A percentile compares a stretch with the other conserved stretches of the same genome.
Conservation (phyloP, 371 early-diverging fungal genomes). For the Mortierella sp. region DNA sequence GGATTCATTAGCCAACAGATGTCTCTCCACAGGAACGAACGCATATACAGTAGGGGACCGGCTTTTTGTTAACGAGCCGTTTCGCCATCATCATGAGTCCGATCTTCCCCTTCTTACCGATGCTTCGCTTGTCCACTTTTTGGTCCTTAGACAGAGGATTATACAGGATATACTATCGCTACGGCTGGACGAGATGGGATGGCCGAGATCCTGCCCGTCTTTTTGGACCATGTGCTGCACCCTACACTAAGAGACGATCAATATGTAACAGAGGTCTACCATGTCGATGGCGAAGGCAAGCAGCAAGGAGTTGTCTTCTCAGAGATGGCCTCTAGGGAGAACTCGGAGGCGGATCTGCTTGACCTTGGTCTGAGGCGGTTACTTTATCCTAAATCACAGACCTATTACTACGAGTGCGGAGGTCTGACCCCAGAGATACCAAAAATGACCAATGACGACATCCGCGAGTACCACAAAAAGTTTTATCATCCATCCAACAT, state of each 20-base stretch:
- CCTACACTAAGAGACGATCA: slow-evolving; percentile 75
- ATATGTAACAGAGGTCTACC: slow-evolving; percentile 79
- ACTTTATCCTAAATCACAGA: slow-evolving; percentile 60
- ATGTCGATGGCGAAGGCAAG: slow-evolving; percentile 71
- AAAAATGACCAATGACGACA: slow-evolving; percentile 71
- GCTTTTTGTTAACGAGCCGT: too few relatives aligned
- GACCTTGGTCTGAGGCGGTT: slow-evolving; percentile 58
- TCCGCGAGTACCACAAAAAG: slow-evolving; percentile 73
- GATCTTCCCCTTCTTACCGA: too few relatives aligned
- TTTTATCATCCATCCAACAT: slow-evolving; percentile 75
- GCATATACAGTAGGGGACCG: slow-evolving; percentile 66
- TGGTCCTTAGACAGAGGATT: slow-evolving; percentile 56
- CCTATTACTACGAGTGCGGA: slow-evolving; percentile 80
- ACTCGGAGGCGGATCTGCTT: slow-evolving; percentile 71
- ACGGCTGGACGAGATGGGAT: slow-evolving; percentile 72
- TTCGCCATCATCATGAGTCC: too few relatives aligned
- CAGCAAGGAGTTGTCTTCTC: slow-evolving; percentile 86
- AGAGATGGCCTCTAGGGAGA: slow-evolving; percentile 82
- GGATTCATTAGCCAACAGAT: slow-evolving; percentile 76
- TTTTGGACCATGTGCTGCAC: slow-evolving; percentile 79
- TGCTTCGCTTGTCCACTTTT: too few relatives aligned
- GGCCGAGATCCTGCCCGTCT: slow-evolving; percentile 68
- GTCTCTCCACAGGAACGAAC: slow-evolving; percentile 80
- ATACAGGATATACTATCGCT: slow-evolving; percentile 78
- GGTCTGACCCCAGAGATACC: slow-evolving; percentile 79